A percentile compares a stretch with the other conserved stretches of the same genome.
Conservation (phyloP, 192 early-diverging fungal genomes). For the Diversispora eburnea region DNA sequence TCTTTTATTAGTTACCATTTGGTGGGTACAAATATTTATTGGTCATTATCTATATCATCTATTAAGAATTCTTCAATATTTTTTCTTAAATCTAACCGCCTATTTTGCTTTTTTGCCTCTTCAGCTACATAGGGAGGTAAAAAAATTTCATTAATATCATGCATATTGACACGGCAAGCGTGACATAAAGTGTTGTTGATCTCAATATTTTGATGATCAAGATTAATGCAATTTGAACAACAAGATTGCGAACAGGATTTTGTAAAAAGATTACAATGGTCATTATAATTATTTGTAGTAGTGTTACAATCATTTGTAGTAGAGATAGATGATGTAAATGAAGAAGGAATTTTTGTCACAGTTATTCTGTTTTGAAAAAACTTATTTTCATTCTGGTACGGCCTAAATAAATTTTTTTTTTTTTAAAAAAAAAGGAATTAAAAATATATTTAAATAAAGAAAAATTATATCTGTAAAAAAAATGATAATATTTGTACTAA, state of each 20-base stretch:
- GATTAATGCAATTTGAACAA: not conserved
- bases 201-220: constrained; percentile 6
- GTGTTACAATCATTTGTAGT: not conserved
- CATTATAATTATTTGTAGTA: not conserved
- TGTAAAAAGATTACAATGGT: not conserved
- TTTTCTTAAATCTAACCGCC: constrained; percentile 47
- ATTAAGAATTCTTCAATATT: constrained; percentile 67
- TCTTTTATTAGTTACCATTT: no score
- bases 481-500: constrained; percentile 42
- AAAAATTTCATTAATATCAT: constrained; percentile 45
- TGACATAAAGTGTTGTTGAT: constrained; percentile 48
- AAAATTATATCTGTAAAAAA: not conserved
- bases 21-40: not conserved
- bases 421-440: not conserved
- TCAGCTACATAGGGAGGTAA: constrained; percentile 46
- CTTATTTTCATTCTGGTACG: constrained; percentile 42
- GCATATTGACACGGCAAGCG: constrained; percentile 49
- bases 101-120: constrained; percentile 31
- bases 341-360: constrained; percentile 25
- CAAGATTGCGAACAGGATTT: not conserved
- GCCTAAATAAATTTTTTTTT: constrained; percentile 33
- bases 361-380: constrained; percentile 52
- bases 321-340: not conserved
- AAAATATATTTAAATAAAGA: not conserved
- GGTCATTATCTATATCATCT: constrained; percentile 42